These are phyloP conservation scores for Arthrobotrys pseudoclavata DNA, from an alignment of 2,329 filamentous ascomycete species.

Conservation along the genomic window DNA sequence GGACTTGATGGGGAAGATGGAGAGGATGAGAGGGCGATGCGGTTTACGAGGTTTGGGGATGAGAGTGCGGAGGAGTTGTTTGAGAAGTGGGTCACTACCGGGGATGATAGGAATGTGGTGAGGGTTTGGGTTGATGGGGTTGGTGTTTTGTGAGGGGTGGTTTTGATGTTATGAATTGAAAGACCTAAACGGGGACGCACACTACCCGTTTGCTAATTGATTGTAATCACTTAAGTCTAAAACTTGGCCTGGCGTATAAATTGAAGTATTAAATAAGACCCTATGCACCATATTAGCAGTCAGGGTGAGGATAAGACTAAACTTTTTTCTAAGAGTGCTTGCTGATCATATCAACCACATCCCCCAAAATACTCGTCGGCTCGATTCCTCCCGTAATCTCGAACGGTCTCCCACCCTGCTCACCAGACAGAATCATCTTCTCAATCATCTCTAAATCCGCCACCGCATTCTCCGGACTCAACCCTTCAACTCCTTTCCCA, in stretches of 20 bases:
- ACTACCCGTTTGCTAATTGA: no score
- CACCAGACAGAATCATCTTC: slow-evolving; percentile 65
- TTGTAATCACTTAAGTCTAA: not conserved
- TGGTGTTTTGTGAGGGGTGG: slow-evolving; percentile 20
- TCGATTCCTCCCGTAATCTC: slow-evolving; percentile 57
- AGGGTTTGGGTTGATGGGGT: slow-evolving; percentile 62
- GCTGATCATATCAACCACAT: slow-evolving; percentile 41
- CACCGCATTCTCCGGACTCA: slow-evolving; percentile 73
- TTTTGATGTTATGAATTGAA: not conserved
- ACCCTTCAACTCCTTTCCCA: slow-evolving; percentile 70
- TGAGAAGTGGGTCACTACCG: slow-evolving; percentile 60
- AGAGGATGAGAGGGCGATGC: slow-evolving; percentile 32
- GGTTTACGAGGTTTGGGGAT: slow-evolving; percentile 48
- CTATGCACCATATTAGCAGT: not conserved
- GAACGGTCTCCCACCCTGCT: slow-evolving; percentile 63
- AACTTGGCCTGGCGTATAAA: not conserved
- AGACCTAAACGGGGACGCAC: no score
- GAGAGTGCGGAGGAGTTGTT: slow-evolving; percentile 55
- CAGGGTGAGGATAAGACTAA: no score
- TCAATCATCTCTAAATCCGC: slow-evolving; percentile 73
- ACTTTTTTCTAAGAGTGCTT: not conserved
- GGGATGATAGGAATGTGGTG: slow-evolving; percentile 60
- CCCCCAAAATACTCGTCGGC: slow-evolving; percentile 41
- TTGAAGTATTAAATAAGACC: not conserved
- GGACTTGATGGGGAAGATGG: slow-evolving; percentile 32